These are phyloP conservation scores for Viola pubescens DNA, from an alignment of 441 rosid genomes.

Conservation along the genomic window DNA sequence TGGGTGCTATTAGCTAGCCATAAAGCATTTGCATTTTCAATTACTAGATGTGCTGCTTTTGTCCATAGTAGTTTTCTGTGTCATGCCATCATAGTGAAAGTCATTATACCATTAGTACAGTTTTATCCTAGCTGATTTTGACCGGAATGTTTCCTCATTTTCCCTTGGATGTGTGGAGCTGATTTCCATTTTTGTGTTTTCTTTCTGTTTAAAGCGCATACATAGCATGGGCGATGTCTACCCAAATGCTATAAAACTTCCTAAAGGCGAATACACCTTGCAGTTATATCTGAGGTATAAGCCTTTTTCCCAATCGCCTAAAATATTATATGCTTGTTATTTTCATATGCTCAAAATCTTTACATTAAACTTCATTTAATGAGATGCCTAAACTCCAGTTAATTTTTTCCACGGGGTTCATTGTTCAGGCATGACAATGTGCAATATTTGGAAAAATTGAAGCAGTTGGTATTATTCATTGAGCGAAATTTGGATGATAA, in stretches of 20 bases:
- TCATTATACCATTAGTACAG: too few relatives aligned
- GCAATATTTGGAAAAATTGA: slow-evolving; percentile 82
- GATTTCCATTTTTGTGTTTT: slow-evolving; percentile 9
- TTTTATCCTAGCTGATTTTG: too few relatives aligned
- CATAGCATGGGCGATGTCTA: slow-evolving; percentile 84
- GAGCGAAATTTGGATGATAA: slow-evolving; percentile 74
- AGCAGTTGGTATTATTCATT: slow-evolving; percentile 76
- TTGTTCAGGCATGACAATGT: slow-evolving; percentile 87
- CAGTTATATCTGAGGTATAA: slow-evolving; percentile 73
- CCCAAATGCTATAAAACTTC: slow-evolving; percentile 77
- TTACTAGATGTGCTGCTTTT: too few relatives aligned
- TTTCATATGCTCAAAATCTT: background rate
- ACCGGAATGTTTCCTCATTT: background rate
- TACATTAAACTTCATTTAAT: background rate
- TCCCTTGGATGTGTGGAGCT: slow-evolving; percentile 13
- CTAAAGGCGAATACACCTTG: slow-evolving; percentile 84
- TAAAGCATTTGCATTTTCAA: too few relatives aligned
- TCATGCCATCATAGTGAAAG: too few relatives aligned
- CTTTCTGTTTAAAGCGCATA: slow-evolving; percentile 47
- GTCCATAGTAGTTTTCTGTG: too few relatives aligned
- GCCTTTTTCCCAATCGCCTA: background rate
- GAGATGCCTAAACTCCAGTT: slow-evolving; percentile 13
- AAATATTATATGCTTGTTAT: background rate
- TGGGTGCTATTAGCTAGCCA: too few relatives aligned
- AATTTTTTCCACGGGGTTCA: slow-evolving; percentile 22